These are phyloP conservation scores for Moniliella sp. DNA, from an alignment of 1,284 basidiomycete genomes.

Conservation along the genomic window DNA sequence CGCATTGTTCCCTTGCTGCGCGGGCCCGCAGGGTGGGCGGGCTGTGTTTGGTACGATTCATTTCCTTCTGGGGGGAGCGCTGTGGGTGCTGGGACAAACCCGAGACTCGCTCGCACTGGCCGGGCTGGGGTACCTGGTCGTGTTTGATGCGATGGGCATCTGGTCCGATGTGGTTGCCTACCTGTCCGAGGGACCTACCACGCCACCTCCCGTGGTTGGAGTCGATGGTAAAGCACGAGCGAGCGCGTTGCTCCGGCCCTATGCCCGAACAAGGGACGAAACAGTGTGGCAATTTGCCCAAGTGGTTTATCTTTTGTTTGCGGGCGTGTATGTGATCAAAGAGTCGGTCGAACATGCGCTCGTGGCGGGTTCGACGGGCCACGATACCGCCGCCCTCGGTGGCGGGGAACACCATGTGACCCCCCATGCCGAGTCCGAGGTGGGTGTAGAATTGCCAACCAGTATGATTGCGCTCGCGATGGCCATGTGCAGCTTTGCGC, in stretches of 20 bases:
- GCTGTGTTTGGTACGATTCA: slow-evolving; percentile 36
- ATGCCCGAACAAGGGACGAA: slow-evolving; percentile 44
- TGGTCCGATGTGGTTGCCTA: slow-evolving; percentile 4
- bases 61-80: slow-evolving; percentile 38
- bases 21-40: slow-evolving; percentile 3
- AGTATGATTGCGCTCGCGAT: slow-evolving; percentile 10
- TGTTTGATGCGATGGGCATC: slow-evolving; percentile 53
- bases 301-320: slow-evolving; percentile 67
- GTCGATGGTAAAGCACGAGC: not conserved
- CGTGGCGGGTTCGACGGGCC: slow-evolving; percentile 6
- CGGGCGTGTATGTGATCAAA: slow-evolving; percentile 75
- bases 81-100: slow-evolving; percentile 82
- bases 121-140: slow-evolving; percentile 79
- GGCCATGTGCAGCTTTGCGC: slow-evolving; percentile 12
- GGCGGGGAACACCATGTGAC: slow-evolving; percentile 10
- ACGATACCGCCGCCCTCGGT: slow-evolving; percentile 3
- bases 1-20: too few species aligned
- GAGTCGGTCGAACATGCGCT: slow-evolving; percentile 47
- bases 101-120: slow-evolving; percentile 66
- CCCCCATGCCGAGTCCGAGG: slow-evolving; percentile 11
- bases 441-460: slow-evolving; percentile 14
- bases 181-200: not conserved
- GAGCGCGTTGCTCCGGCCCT: slow-evolving; percentile 1
- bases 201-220: too few species aligned
- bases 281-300: slow-evolving; percentile 67